Percentiles rank a stretch among this genome's conserved stretches.
These are phyloP conservation scores for Lumnitzera littorea DNA, from an alignment of 345 rosid species.

Conservation along the genomic window DNA sequence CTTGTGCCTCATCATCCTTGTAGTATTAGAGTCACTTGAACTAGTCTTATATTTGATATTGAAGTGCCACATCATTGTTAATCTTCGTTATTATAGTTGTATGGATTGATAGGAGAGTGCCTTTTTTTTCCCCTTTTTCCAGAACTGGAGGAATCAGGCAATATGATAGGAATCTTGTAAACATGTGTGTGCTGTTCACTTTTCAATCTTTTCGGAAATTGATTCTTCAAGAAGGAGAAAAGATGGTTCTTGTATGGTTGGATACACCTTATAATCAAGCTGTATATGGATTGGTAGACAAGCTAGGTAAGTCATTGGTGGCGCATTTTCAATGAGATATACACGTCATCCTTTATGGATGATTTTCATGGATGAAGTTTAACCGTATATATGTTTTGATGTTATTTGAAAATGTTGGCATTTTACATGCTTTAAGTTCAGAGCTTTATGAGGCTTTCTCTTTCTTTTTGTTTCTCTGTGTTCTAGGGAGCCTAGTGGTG, in stretches of 20 bases:
- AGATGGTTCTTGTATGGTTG: conserved; percentile 87
- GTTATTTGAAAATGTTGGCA: too few species aligned
- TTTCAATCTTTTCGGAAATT: conserved; percentile 77
- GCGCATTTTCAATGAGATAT: neutral
- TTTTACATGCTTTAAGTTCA: neutral
- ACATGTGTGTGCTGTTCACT: conserved; percentile 80
- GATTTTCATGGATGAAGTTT: neutral
- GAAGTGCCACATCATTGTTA: neutral
- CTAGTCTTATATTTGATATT: conserved; percentile 3
- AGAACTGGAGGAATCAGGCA: conserved; percentile 46
- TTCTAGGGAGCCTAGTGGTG: conserved; percentile 88
- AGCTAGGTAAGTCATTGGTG: conserved; percentile 50
- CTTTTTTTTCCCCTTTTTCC: conserved; percentile 12
- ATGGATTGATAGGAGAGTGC: too few species aligned
- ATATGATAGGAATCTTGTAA: conserved; percentile 65
- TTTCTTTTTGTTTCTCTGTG: neutral
- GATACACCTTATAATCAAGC: conserved; percentile 98
- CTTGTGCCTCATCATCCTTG: conserved; percentile 1
- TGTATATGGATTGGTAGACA: conserved; percentile 90
- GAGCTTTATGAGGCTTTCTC: neutral
- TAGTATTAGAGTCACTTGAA: neutral
- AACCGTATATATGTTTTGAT: neutral
- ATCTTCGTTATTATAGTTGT: neutral
- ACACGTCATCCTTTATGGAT: neutral
- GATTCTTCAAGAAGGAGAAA: conserved; percentile 96